Percentiles rank a stretch among this genome's conserved stretches.
Conservation (phyloP, 2,329 filamentous ascomycete species). For the Fusarium sacchari region DNA sequence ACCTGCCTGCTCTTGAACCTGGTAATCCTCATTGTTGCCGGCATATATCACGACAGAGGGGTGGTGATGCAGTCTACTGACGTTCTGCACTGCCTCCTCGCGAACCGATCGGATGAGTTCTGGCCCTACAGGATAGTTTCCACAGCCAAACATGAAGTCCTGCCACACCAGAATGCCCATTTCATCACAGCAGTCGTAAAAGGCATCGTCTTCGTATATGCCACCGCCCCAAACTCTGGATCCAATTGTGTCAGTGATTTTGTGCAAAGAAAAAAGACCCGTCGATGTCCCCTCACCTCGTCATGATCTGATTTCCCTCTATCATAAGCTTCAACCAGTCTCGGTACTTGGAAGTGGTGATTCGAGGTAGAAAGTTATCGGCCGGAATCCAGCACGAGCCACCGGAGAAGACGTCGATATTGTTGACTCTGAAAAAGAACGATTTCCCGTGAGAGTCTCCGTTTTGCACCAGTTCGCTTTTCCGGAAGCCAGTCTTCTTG, state of each 20-base stretch:
- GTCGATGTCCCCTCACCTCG: not conserved
- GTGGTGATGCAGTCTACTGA: not conserved
- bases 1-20: not conserved
- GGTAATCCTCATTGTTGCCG: slow-evolving; percentile 3
- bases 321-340: not conserved
- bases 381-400: slow-evolving; percentile 1
- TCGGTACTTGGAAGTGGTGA: not conserved
- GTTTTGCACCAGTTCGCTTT: not conserved
- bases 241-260: not conserved
- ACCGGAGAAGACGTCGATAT: not conserved
- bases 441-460: not conserved
- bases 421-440: not conserved
- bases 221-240: slow-evolving; percentile 1
- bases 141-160: slow-evolving; percentile 2
- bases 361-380: not conserved
- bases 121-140: not conserved
- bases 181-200: not conserved
- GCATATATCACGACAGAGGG: not conserved
- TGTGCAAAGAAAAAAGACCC: too few relatives aligned
- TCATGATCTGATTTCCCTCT: slow-evolving; percentile 2
- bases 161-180: slow-evolving; percentile 2
- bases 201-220: not conserved
- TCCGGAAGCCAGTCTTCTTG: not conserved
- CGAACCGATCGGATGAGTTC: not conserved
- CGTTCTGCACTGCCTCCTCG: not conserved